Percentiles rank a stretch among this genome's conserved stretches.
phyloP scores from a whole-genome alignment of 176 grass and related monocot species.

The Cenchrus fungigraminus region DNA sequence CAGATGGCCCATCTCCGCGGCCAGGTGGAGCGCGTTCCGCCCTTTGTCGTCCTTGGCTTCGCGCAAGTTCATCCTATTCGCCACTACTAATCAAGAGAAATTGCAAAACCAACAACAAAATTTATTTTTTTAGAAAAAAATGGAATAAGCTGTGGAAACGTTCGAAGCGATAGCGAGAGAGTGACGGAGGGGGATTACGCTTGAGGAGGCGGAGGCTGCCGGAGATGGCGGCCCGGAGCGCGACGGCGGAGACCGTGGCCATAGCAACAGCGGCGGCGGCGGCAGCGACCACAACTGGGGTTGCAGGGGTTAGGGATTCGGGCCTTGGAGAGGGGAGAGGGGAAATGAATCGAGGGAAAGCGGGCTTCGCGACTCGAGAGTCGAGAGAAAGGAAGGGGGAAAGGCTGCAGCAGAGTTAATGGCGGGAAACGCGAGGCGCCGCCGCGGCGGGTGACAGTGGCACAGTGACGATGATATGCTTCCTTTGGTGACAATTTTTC shows the following conservation, averaged over 20 bases:
- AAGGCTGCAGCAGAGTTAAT: no score
- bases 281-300: no score
- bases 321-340: no score
- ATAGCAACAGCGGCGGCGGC: neutral
- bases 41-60: slow-evolving; percentile 31
- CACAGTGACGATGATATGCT: no score
- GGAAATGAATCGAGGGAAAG: no score
- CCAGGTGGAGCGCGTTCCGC: slow-evolving; percentile 43
- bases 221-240: neutral
- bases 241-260: neutral
- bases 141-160: neutral
- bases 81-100: slow-evolving; percentile 21
- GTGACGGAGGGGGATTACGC: neutral
- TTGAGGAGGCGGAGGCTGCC: slow-evolving; percentile 1
- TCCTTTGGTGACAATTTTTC: no score
- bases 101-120: neutral
- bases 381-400: no score
- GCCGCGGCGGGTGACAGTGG: no score
- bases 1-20: slow-evolving; percentile 32
- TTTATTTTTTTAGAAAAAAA: no score
- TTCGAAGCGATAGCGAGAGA: neutral
- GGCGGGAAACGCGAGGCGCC: no score
- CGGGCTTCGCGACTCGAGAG: no score
- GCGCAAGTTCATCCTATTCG: slow-evolving; percentile 24
- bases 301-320: no score